These are phyloP conservation scores for Linnemannia schmuckeri DNA, from an alignment of 192 early-diverging fungal species.

Conservation along the genomic window DNA sequence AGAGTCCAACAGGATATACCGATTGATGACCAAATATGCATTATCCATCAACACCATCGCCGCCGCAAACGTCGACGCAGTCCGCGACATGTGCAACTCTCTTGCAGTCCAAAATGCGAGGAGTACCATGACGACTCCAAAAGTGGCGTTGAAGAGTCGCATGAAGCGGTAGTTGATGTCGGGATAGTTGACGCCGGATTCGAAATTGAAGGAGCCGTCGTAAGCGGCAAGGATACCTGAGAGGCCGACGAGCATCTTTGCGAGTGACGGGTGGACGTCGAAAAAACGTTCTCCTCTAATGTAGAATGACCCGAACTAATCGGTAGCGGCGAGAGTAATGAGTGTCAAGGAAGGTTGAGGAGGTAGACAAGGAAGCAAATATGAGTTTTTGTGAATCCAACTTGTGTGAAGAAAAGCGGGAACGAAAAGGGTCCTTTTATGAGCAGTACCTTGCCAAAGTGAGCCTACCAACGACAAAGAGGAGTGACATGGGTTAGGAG, in stretches of 20 bases:
- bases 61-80: conserved; percentile 76
- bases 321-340: too few relatives aligned
- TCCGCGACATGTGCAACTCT: conserved; percentile 74
- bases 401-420: not conserved
- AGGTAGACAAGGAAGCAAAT: conserved; percentile 66
- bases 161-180: conserved; percentile 89
- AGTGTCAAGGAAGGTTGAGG: too few relatives aligned
- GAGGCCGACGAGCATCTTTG: conserved; percentile 93
- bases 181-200: conserved; percentile 80
- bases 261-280: conserved; percentile 97
- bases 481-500: too few relatives aligned
- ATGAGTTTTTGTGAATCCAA: conserved; percentile 6
- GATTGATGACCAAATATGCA: conserved; percentile 79
- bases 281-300: conserved; percentile 91
- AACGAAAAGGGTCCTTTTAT: not conserved
- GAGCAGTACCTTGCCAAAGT: conserved; percentile 27
- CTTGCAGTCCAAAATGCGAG: conserved; percentile 87
- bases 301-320: conserved; percentile 92
- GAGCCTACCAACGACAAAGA: not conserved
- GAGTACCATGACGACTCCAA: conserved; percentile 88
- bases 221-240: conserved; percentile 85
- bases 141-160: conserved; percentile 87
- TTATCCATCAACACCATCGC: conserved; percentile 84
- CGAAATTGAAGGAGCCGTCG: conserved; percentile 88
- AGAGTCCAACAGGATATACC: conserved; percentile 94